Percentiles rank a stretch among this genome's conserved stretches.
These are phyloP conservation scores for Aspergillus wentii DNA, from an alignment of 495 filamentous ascomycete species.

Conservation along the genomic window DNA sequence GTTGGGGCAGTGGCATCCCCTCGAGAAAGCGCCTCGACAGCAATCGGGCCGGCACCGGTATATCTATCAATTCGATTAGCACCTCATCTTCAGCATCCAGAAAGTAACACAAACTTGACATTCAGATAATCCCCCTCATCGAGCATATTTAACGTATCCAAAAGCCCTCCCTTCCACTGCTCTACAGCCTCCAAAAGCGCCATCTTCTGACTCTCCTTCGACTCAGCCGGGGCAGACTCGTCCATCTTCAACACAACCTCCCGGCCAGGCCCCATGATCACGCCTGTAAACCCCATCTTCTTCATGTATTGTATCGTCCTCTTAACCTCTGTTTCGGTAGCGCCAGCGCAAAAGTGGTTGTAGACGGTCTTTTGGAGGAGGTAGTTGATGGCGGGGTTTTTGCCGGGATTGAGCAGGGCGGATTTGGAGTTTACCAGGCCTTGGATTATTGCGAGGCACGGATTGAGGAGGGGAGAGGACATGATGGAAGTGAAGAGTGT, in stretches of 20 bases:
- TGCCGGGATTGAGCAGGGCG: constrained; percentile 50
- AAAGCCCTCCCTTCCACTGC: constrained; percentile 61
- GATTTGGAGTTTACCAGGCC: constrained; percentile 58
- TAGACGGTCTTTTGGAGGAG: constrained; percentile 77
- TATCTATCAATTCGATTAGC: constrained; percentile 40
- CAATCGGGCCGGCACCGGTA: constrained; percentile 68
- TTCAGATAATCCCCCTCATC: constrained; percentile 67
- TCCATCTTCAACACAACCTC: constrained; percentile 63
- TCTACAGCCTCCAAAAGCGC: constrained; percentile 30
- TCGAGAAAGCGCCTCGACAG: constrained; percentile 54
- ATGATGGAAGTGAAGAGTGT: constrained; percentile 70
- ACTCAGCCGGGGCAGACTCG: constrained; percentile 15
- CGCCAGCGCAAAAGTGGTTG: constrained; percentile 78
- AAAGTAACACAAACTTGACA: constrained; percentile 55
- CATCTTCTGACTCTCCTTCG: constrained; percentile 23
- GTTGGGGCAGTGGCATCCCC: constrained; percentile 44
- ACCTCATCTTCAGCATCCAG: neutral
- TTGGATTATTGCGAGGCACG: constrained; percentile 57
- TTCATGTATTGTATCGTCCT: constrained; percentile 55
- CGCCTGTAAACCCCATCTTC: constrained; percentile 64
- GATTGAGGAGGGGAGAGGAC: constrained; percentile 63
- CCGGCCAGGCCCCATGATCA: constrained; percentile 72
- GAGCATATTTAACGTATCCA: constrained; percentile 62
- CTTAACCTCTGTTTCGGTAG: constrained; percentile 56
- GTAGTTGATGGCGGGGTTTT: constrained; percentile 49